Percentiles rank a stretch among this genome's conserved stretches.
Conservation (phyloP, 257 asterid species). For the Solanum pimpinellifolium region DNA sequence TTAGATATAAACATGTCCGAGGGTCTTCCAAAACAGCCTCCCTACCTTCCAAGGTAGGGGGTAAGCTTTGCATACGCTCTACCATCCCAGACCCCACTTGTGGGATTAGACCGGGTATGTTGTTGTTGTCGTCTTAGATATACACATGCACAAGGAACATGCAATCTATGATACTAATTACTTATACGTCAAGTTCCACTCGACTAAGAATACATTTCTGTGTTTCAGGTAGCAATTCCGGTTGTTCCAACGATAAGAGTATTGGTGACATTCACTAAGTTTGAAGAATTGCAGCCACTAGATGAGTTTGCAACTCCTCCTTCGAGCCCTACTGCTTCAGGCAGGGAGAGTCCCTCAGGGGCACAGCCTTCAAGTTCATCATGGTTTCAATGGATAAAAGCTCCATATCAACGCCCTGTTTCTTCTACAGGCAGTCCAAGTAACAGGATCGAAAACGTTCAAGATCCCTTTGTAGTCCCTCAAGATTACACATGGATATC, state of each 20-base stretch:
- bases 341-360: slow-evolving; percentile 43
- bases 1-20: background rate
- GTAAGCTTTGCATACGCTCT: background rate
- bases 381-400: slow-evolving; percentile 94
- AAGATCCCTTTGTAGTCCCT: slow-evolving; percentile 78
- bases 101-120: background rate
- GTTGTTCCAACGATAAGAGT: slow-evolving; percentile 87
- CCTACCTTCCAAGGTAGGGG: background rate
- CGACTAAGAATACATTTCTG: background rate
- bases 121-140: background rate
- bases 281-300: slow-evolving; percentile 71
- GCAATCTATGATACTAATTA: background rate
- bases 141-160: background rate
- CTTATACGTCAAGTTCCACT: background rate
- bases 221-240: slow-evolving; percentile 80
- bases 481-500: slow-evolving; percentile 70
- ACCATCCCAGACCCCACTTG: background rate
- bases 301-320: slow-evolving; percentile 92
- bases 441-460: slow-evolving; percentile 50
- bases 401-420: slow-evolving; percentile 56
- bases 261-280: slow-evolving; percentile 83
- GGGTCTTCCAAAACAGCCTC: background rate
- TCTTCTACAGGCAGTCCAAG: slow-evolving; percentile 42
- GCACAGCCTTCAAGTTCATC: slow-evolving; percentile 50
- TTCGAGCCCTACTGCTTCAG: slow-evolving; percentile 52